These are phyloP conservation scores for Myriosclerotinia scirpicola DNA, from an alignment of 2,329 filamentous ascomycete species.

Conservation along the genomic window DNA sequence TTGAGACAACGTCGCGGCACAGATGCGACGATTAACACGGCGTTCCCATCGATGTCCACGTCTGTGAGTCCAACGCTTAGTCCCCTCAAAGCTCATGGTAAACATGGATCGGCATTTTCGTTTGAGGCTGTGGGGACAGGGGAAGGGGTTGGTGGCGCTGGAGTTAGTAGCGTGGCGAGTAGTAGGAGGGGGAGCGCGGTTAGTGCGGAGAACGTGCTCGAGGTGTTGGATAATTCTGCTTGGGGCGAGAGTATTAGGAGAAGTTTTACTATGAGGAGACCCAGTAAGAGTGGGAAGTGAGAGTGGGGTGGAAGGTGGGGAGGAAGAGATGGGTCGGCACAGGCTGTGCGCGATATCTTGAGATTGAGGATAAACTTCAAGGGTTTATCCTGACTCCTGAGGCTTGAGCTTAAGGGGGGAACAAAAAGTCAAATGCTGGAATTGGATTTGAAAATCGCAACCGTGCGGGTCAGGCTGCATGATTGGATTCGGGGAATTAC, in stretches of 20 bases:
- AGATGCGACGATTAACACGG: slow-evolving; percentile 22
- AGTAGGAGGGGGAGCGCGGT: slow-evolving; percentile 67
- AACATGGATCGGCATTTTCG: slow-evolving; percentile 40
- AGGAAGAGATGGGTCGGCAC: not conserved
- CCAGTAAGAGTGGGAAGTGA: slow-evolving; percentile 26
- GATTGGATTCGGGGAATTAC: not conserved
- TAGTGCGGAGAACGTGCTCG: slow-evolving; percentile 74
- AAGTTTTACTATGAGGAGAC: slow-evolving; percentile 71
- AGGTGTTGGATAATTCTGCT: slow-evolving; percentile 82
- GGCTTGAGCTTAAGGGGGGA: not conserved
- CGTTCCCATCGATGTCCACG: slow-evolving; percentile 29
- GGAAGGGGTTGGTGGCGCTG: slow-evolving; percentile 28
- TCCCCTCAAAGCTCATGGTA: slow-evolving; percentile 39
- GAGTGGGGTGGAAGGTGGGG: not conserved
- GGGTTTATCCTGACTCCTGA: no score
- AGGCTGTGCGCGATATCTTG: not conserved
- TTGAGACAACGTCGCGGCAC: slow-evolving; percentile 32
- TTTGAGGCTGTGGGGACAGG: slow-evolving; percentile 32
- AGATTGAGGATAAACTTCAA: not conserved
- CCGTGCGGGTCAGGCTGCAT: not conserved
- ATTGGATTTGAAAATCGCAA: not conserved
- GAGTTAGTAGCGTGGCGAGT: slow-evolving; percentile 43
- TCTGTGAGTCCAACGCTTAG: slow-evolving; percentile 29
- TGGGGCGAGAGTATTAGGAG: slow-evolving; percentile 92
- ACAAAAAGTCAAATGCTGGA: not conserved